Evolutionary conservation across 768 basidiomycete species (phyloP).

Genomic region (Xerocomus spinulosus): DNA sequence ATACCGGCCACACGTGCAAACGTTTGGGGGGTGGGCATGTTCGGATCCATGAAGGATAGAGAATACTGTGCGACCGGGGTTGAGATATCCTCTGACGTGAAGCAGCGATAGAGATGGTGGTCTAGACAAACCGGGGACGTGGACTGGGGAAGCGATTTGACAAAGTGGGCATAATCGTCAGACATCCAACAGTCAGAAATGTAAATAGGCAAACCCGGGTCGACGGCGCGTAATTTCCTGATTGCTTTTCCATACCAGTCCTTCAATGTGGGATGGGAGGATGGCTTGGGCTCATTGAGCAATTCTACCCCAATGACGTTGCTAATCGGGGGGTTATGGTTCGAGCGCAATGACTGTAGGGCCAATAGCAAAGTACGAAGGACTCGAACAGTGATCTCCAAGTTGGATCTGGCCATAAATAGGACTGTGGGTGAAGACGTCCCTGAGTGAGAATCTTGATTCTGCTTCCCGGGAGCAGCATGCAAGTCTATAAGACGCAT

Average conservation of each 20-base stretch:
- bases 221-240: slow-evolving; percentile 44
- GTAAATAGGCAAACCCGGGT: slow-evolving; percentile 61
- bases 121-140: slow-evolving; percentile 57
- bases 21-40: slow-evolving; percentile 36
- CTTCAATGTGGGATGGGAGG: slow-evolving; percentile 46
- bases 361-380: slow-evolving; percentile 41
- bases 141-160: slow-evolving; percentile 32
- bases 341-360: slow-evolving; percentile 47
- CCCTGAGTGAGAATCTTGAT: slow-evolving; percentile 62
- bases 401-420: slow-evolving; percentile 47
- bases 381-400: slow-evolving; percentile 44
- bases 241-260: slow-evolving; percentile 63
- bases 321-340: slow-evolving; percentile 32
- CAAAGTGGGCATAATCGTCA: slow-evolving; percentile 56
- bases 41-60: slow-evolving; percentile 39
- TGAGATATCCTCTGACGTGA: slow-evolving; percentile 53
- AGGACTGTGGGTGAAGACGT: slow-evolving; percentile 44
- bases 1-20: slow-evolving; percentile 37
- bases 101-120: slow-evolving; percentile 82
- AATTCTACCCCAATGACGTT: slow-evolving; percentile 56
- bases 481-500: slow-evolving; percentile 51
- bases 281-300: slow-evolving; percentile 55
- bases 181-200: slow-evolving; percentile 74
- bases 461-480: slow-evolving; percentile 73
- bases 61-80: slow-evolving; percentile 55